These are phyloP conservation scores for Polygonum maritimum DNA, from an alignment of 148 eudicot genomes.

Conservation along the genomic window DNA sequence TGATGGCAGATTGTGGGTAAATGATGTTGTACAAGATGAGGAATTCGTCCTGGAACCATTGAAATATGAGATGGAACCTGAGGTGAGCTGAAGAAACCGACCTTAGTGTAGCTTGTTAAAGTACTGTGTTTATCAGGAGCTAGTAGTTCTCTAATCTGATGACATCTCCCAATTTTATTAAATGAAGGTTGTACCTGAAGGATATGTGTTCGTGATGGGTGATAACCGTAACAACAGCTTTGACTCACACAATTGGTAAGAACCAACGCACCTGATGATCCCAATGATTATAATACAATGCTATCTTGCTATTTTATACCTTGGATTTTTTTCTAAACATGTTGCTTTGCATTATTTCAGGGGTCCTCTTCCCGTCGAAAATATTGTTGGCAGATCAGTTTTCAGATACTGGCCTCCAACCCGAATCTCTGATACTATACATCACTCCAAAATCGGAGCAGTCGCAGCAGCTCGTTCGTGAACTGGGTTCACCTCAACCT, in stretches of 20 bases:
- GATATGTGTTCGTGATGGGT: conserved; percentile 86
- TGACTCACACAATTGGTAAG: conserved; percentile 87
- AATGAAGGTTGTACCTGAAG: conserved; percentile 74
- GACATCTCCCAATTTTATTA: neutral
- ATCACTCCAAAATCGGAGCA: conserved; percentile 11
- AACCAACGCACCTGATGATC: neutral
- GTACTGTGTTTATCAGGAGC: neutral
- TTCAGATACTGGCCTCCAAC: conserved; percentile 71
- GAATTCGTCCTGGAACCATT: conserved; percentile 80
- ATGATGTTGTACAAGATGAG: conserved; percentile 60
- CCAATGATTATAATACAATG: too few relatives aligned
- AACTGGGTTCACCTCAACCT: conserved; percentile 2
- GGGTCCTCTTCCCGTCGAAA: conserved; percentile 66
- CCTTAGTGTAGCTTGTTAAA: neutral
- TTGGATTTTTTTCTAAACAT: too few relatives aligned
- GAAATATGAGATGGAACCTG: conserved; percentile 67
- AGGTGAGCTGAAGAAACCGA: conserved; percentile 28
- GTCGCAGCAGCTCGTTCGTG: conserved; percentile 14
- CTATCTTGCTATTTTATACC: neutral
- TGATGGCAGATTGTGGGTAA: conserved; percentile 59
- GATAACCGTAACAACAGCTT: conserved; percentile 93
- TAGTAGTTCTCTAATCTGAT: neutral
- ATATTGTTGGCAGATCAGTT: conserved; percentile 54
- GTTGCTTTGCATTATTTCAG: conserved; percentile 19
- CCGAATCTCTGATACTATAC: conserved; percentile 33